Evolutionary conservation across 768 basidiomycete species (phyloP).

Genomic region (Crassisporium funariophilum): DNA sequence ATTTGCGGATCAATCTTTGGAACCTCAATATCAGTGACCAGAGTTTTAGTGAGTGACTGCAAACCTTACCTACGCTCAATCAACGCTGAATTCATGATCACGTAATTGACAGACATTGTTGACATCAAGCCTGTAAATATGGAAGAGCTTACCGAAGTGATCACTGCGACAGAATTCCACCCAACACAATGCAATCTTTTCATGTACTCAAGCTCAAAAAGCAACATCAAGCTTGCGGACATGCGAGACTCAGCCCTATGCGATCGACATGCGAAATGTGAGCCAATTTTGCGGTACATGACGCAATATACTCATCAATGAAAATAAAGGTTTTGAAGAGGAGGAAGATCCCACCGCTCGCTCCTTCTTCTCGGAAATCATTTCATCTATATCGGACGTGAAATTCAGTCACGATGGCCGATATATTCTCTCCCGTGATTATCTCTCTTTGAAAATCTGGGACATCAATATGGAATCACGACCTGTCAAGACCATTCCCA

Average conservation of each 20-base stretch:
- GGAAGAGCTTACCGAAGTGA: conserved; percentile 99
- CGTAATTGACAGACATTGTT: conserved; percentile 77
- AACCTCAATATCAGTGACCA: conserved; percentile 98
- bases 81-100: conserved; percentile 12
- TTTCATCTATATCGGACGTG: conserved; percentile 99
- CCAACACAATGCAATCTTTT: conserved; percentile 97
- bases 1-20: conserved; percentile 97
- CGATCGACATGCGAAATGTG: conserved; percentile 95
- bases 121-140: conserved; percentile 99
- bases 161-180: conserved; percentile 99
- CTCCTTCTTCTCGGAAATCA: conserved; percentile 99
- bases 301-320: conserved; percentile 13
- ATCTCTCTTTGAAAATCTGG: conserved; percentile 98
- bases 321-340: conserved; percentile 86
- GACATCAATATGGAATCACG: conserved; percentile 98
- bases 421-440: conserved; percentile 96
- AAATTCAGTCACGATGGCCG: conserved; percentile 98
- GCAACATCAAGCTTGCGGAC: conserved; percentile 98
- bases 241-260: conserved; percentile 98
- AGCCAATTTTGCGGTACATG: conserved; percentile 30
- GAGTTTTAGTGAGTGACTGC: conserved; percentile 84
- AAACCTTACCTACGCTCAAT: conserved; percentile 10
- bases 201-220: conserved; percentile 99
- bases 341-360: conserved; percentile 97
- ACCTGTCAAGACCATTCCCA: conserved; percentile 96